Base-by-base conservation (phyloP, 495 filamentous ascomycete genomes). In the Cetradonia linearis region DNA sequence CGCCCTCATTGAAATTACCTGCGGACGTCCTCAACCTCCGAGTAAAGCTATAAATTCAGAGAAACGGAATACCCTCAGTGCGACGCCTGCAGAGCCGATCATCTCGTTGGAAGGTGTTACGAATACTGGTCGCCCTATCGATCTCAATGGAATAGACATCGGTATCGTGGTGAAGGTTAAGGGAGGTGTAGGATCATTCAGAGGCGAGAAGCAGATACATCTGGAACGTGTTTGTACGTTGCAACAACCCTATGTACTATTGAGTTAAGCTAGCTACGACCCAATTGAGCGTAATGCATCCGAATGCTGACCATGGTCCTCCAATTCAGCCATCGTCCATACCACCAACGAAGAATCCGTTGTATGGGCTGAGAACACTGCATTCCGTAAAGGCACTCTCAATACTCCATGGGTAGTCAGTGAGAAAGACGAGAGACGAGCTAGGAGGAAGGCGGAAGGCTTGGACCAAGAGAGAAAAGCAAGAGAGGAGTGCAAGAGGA, bases 161-260 rank as follows among this genome's bases (percentile, higher is more conserved):
- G 87, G 89, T 6, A 77, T 77, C 7, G 74, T 88, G 2, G 74
- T 94, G 14, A 89, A 92, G 63, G 75, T 88, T 30, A 96, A 94
- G 67, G 89, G 91, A 14, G 83, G 77, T 2, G 68, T 95, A 0
- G 76, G 72, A 10, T 69, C 69, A 13, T 96, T 86, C 66, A 77
- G 91, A 44, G 73, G 73, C 0, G 69, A 70, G 30, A 81, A 73
- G 63, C 87, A 95, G 66, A 71, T 96, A 9, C 71, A 84, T 31
- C 70, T 89, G 7, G 85, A 91, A 65, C 85, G 86, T 33, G 73
- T 91, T 23, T 73, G 70, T 63, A 49, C 13, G 36, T 59, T 16
- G 16, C 25, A 2, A 23, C 34, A 6, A 5, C 1, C 36, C 23
- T 6, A 30, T 34, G 37, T 34, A 33, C 37, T 37, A 63, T 11